These are phyloP conservation scores for Aspergillus egyptiacus DNA, from an alignment of 495 filamentous ascomycete genomes.

Conservation along the genomic window DNA sequence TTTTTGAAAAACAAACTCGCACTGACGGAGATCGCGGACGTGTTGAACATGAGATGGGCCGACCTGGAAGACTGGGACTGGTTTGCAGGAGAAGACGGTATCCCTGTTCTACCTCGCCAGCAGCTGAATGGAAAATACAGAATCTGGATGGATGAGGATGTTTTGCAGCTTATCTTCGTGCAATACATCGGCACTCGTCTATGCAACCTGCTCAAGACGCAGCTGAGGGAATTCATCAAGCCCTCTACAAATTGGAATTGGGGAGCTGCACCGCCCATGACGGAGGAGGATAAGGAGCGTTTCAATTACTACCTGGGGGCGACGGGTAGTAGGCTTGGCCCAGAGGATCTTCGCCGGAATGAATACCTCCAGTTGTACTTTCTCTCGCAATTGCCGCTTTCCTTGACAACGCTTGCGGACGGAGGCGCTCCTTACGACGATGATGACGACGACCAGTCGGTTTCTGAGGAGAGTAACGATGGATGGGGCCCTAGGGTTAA, in stretches of 20 bases:
- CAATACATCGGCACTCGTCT: conserved; percentile 54
- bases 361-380: conserved; percentile 36
- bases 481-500: conserved; percentile 10
- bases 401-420: conserved; percentile 10
- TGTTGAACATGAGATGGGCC: conserved; percentile 54
- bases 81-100: conserved; percentile 36
- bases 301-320: conserved; percentile 25
- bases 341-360: conserved; percentile 18
- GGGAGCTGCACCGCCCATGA: conserved; percentile 16
- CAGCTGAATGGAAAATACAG: conserved; percentile 49
- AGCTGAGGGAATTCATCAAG: conserved; percentile 38
- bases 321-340: background rate
- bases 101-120: conserved; percentile 44
- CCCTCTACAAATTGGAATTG: conserved; percentile 40
- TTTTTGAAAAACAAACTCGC: conserved; percentile 46
- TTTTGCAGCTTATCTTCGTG: conserved; percentile 56
- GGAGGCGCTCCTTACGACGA: conserved; percentile 10
- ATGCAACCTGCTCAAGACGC: conserved; percentile 44
- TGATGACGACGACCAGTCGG: conserved; percentile 11
- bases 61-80: conserved; percentile 51
- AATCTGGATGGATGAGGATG: conserved; percentile 55
- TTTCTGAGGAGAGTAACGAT: conserved; percentile 15
- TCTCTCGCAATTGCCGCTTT: conserved; percentile 34
- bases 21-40: conserved; percentile 50
- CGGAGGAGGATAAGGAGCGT: conserved; percentile 15